Conservation (phyloP, 768 basidiomycete genomes). For the Suillus lakei region DNA sequence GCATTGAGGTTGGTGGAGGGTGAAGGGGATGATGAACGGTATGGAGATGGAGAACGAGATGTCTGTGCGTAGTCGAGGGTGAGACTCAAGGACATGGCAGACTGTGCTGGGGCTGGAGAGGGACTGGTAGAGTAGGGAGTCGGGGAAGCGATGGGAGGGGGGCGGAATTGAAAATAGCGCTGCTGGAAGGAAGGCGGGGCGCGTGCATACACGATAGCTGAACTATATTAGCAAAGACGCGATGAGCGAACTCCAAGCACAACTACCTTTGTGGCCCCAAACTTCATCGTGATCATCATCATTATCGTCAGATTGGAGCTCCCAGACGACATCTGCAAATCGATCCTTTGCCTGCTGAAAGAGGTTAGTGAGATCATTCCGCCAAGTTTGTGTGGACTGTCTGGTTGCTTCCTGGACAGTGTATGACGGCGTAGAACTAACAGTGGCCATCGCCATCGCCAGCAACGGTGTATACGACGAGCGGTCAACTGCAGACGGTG, state of each 20-base stretch:
- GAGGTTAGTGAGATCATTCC: slow-evolving; percentile 74
- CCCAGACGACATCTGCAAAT: slow-evolving; percentile 98
- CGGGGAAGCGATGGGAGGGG: slow-evolving; percentile 57
- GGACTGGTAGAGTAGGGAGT: slow-evolving; percentile 54
- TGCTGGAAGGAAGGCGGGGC: slow-evolving; percentile 92
- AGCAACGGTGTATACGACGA: slow-evolving; percentile 1
- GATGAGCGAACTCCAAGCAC: not conserved
- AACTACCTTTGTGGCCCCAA: slow-evolving; percentile 94
- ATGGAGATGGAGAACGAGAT: slow-evolving; percentile 50
- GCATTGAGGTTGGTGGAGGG: slow-evolving; percentile 48
- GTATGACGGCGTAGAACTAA: slow-evolving; percentile 45
- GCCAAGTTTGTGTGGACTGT: slow-evolving; percentile 77
- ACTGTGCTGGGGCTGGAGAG: slow-evolving; percentile 57
- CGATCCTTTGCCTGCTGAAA: slow-evolving; percentile 87
- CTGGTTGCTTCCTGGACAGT: slow-evolving; percentile 64
- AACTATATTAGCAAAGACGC: slow-evolving; percentile 7
- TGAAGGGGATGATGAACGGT: slow-evolving; percentile 49
- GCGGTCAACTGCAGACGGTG: not conserved
- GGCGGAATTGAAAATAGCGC: slow-evolving; percentile 83
- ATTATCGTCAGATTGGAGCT: slow-evolving; percentile 57
- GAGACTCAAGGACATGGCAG: slow-evolving; percentile 61
- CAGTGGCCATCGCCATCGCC: slow-evolving; percentile 10
- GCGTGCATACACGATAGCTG: slow-evolving; percentile 93
- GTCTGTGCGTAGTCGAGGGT: slow-evolving; percentile 45
- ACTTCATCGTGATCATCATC: slow-evolving; percentile 63